Evolutionary conservation across 169 alveolate genomes (phyloP), one percentile per base, ranked within the genome.

Genomic region (Perkinsus chesapeaki): DNA sequence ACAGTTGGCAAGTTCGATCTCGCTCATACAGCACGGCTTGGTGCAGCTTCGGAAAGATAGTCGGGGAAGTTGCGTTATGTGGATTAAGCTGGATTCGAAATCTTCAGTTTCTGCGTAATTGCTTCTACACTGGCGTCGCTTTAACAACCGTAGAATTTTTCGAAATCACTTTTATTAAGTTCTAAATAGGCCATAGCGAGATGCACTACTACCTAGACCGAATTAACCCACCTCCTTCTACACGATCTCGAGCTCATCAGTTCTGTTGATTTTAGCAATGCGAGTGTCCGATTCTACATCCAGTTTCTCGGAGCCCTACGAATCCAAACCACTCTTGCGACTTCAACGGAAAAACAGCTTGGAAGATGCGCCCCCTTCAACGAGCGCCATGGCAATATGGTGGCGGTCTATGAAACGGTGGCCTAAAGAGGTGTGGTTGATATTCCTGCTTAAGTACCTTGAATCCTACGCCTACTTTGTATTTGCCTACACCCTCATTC

Each of bases 401-500:
- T 60, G 82, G 82, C 12, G 27, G 82, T 60, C 82, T 27, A 60
- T 60, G 82, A 60, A 60, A 23, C 82, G 31, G 82, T 60, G 82
- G 82, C 48, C 93, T 90, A 31, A 39, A 48, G 93, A 92, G 23
- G 60, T 92, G 48, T 72, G 39, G 60, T 60, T 92, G 3, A 39
- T 92, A 39, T 92, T 92, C 91, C 90, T 39, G 39, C 23, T 92
- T 37, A 92, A 92, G 73, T 92, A 73, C 92, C 72, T 39, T 10
- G 93, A 92, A 34, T 73, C 92, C 23, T 92, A 92, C 91, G 39
- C 92, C 73, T 92, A 73, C 92, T 92, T 92, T 39, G 93, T 39
- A 1, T 43, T 92, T 10, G 43, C 92, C 34, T 92, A 73, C 73
- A 39, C 39, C 31, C 91, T 92, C 39, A 92, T 92, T 38, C 91